phyloP scores from a whole-genome alignment of 139 green algal species.

The Coccomyxa sp. region DNA sequence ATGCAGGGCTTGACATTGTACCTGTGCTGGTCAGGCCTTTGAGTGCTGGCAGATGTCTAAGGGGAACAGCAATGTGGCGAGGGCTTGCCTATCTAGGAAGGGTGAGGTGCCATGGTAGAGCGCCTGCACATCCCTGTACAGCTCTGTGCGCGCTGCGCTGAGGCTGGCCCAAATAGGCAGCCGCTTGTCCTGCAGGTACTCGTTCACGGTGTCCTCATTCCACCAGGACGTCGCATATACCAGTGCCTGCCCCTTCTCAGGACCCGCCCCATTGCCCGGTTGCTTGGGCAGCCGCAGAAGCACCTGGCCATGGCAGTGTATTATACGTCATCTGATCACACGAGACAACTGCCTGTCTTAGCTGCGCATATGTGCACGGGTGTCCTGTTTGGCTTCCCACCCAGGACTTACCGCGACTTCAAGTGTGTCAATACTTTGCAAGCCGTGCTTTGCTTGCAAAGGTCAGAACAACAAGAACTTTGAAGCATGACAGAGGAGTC shows the following conservation, averaged over 20 bases:
- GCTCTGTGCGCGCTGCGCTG: slow-evolving; percentile 65
- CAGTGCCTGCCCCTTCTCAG: slow-evolving; percentile 20
- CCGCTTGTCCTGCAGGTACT: slow-evolving; percentile 49
- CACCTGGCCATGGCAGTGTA: background rate
- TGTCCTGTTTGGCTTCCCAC: too few relatives aligned
- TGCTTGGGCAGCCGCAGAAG: background rate
- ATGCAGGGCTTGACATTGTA: too few relatives aligned
- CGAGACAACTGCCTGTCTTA: background rate
- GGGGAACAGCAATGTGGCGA: too few relatives aligned
- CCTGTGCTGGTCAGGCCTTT: background rate
- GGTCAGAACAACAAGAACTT: too few relatives aligned
- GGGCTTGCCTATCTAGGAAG: slow-evolving; percentile 51
- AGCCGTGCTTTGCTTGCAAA: background rate
- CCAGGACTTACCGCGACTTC: too few relatives aligned
- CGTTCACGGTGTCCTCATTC: slow-evolving; percentile 52
- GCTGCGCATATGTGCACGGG: background rate
- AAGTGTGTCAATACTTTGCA: too few relatives aligned
- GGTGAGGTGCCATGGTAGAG: slow-evolving; percentile 63
- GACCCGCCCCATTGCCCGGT: background rate
- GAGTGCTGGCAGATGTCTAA: background rate
- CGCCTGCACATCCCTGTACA: slow-evolving; percentile 73
- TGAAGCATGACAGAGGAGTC: background rate
- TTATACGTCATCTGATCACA: background rate
- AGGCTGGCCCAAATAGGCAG: slow-evolving; percentile 87
- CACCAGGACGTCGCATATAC: slow-evolving; percentile 95